Evolutionary conservation across 257 asterid genomes (phyloP), one percentile per base, ranked within the genome.

Genomic region (Cinchona pubescens): DNA sequence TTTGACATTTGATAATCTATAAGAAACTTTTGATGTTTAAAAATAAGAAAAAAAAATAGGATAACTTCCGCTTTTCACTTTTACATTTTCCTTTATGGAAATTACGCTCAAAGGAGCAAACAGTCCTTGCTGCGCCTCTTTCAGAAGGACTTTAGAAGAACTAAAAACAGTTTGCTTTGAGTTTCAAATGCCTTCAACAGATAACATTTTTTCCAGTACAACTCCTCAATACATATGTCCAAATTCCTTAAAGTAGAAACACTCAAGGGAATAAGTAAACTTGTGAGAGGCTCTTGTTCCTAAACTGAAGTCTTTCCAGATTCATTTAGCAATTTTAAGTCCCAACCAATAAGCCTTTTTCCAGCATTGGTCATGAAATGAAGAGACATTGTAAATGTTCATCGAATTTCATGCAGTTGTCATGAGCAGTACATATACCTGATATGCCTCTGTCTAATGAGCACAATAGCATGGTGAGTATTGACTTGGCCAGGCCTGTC

Each of bases 391-490:
- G 25, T 11, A 37, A 43, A 63, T 27, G 46, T 2, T 35, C 14
- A 75, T 12, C 48, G 11, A 49, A 46, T 46, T 9, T 3, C 29
- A 25, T 8, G 23, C 14, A 75, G 15, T 21, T 8, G 3, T 13
- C n/a, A 21, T 18, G 37, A 63, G 19, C 35, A 10, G 27, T 27
- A 53, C n/a, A 45, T 16, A 30, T 64, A 85, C 89, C 89, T 85
- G 72, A 85, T 83, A 56, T 85, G 87, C 78, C 86, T 85, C 68
- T 85, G 89, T 80, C 87, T 83, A 69, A 85, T 85, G 71, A 85
- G 89, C 32, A 85, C 87, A 15, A 87, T 79, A 3, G 89, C 89
- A 79, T 85, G 89, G 82, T 85, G 89, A 69, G n/a, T n/a, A 85
- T 85, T 27, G 88, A 85, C 76, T 85, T 82, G 2, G 86, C 86